These are phyloP conservation scores for Amanita inopinata DNA, from an alignment of 768 basidiomycete species.

Conservation along the genomic window DNA sequence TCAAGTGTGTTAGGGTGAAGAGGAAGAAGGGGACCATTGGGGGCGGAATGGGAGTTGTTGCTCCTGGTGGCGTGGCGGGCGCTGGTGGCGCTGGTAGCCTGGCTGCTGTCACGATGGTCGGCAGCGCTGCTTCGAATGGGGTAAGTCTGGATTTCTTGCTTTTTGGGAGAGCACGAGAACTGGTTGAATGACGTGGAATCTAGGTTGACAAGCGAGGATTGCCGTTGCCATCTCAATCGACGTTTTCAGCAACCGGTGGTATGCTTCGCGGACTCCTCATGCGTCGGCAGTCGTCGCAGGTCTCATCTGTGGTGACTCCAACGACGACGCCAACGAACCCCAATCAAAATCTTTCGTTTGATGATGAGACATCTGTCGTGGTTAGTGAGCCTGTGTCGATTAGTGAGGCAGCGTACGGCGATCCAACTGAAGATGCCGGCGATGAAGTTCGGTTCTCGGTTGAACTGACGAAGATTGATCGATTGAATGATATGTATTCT, in stretches of 20 bases:
- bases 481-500: slow-evolving; percentile 84
- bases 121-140: slow-evolving; percentile 79
- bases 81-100: slow-evolving; percentile 31
- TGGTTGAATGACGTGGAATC: slow-evolving; percentile 8
- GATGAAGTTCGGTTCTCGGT: slow-evolving; percentile 97
- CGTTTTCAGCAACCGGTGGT: slow-evolving; percentile 58
- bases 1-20: slow-evolving; percentile 75
- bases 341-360: slow-evolving; percentile 21
- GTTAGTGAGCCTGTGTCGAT: slow-evolving; percentile 32
- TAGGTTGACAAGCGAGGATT: slow-evolving; percentile 87
- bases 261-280: slow-evolving; percentile 86
- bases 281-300: slow-evolving; percentile 86
- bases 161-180: too few species aligned
- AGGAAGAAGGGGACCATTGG: slow-evolving; percentile 48
- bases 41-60: slow-evolving; percentile 23
- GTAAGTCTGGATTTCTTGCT: too few species aligned
- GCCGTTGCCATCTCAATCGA: slow-evolving; percentile 69
- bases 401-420: slow-evolving; percentile 68
- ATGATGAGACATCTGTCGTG: slow-evolving; percentile 38
- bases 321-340: slow-evolving; percentile 29
- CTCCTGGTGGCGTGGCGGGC: slow-evolving; percentile 17
- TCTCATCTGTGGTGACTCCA: slow-evolving; percentile 32
- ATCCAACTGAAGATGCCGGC: slow-evolving; percentile 69
- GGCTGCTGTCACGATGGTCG: slow-evolving; percentile 69
- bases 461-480: slow-evolving; percentile 84